Conservation (phyloP, 148 eudicot species). For the Diospyros lotus region DNA sequence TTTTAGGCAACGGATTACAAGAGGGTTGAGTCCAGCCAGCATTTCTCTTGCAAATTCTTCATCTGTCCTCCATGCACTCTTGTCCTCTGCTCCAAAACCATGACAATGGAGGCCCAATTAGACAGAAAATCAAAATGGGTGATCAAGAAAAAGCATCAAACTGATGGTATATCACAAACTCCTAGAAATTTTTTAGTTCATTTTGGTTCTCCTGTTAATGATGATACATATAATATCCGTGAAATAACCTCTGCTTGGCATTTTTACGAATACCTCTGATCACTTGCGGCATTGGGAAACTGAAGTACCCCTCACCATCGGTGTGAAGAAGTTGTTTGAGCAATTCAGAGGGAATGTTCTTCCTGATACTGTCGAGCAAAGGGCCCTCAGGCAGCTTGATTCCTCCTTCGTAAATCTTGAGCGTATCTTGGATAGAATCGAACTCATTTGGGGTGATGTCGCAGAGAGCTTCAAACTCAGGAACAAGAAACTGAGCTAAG, state of each 20-base stretch:
- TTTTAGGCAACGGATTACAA: conserved; percentile 48
- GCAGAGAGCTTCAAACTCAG: conserved; percentile 29
- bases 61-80: conserved; percentile 68
- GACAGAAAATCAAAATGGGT: background rate
- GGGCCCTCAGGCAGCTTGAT: conserved; percentile 33
- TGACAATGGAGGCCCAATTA: background rate
- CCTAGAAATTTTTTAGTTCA: background rate
- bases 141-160: background rate
- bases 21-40: conserved; percentile 71
- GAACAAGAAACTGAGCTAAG: conserved; percentile 28
- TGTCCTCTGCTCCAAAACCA: conserved; percentile 43
- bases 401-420: conserved; percentile 48
- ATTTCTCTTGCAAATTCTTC: conserved; percentile 77
- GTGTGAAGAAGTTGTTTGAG: conserved; percentile 44
- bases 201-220: too few species aligned
- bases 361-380: conserved; percentile 21
- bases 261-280: conserved; percentile 37
- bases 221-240: too few species aligned
- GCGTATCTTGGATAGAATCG: conserved; percentile 38
- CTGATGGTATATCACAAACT: background rate
- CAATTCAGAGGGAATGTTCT: conserved; percentile 43
- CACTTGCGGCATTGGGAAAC: conserved; percentile 50
- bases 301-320: conserved; percentile 51
- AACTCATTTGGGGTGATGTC: conserved; percentile 41
- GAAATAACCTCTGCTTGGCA: too few species aligned